Evolutionary conservation across 768 basidiomycete species (phyloP).

Genomic region (Leccinum pellstonianum): DNA sequence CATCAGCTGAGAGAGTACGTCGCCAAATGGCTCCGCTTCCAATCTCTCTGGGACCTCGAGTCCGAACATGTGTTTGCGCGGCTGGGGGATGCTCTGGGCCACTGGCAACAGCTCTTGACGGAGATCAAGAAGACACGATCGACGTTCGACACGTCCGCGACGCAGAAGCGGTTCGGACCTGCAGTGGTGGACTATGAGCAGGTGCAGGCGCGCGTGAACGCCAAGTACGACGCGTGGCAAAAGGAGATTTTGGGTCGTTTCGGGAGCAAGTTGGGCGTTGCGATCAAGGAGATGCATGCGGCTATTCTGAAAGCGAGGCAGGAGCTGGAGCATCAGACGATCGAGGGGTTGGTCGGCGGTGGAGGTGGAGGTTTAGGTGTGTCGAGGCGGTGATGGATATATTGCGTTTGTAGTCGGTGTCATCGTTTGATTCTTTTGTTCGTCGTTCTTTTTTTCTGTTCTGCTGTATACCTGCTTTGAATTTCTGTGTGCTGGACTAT

Average conservation of each 20-base stretch:
- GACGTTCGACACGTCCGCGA: slow-evolving; percentile 96
- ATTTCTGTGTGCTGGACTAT: too few relatives aligned
- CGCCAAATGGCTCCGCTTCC: slow-evolving; percentile 98
- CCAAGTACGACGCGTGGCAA: slow-evolving; percentile 99
- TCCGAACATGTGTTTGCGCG: slow-evolving; percentile 95
- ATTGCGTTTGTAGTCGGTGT: neutral
- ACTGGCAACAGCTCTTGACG: slow-evolving; percentile 94
- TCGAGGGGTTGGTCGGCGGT: slow-evolving; percentile 78
- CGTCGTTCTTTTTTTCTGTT: neutral
- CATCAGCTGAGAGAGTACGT: slow-evolving; percentile 89
- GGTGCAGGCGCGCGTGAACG: slow-evolving; percentile 95
- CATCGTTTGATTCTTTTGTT: neutral
- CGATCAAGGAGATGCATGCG: slow-evolving; percentile 98
- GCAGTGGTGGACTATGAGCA: slow-evolving; percentile 97
- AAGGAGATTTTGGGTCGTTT: slow-evolving; percentile 90
- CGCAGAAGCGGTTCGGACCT: slow-evolving; percentile 86
- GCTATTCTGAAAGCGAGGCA: slow-evolving; percentile 90
- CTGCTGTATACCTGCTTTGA: too few relatives aligned
- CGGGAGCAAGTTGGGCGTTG: slow-evolving; percentile 87
- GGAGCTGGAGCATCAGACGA: slow-evolving; percentile 94
- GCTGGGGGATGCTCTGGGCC: slow-evolving; percentile 87
- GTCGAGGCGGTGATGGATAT: neutral
- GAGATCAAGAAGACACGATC: slow-evolving; percentile 97
- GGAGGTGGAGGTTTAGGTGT: neutral
- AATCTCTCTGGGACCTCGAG: slow-evolving; percentile 98